Percentiles rank a stretch among this genome's conserved stretches.
These are phyloP conservation scores for Podosphaera fusca DNA, from an alignment of 2,329 filamentous ascomycete species.

Conservation along the genomic window DNA sequence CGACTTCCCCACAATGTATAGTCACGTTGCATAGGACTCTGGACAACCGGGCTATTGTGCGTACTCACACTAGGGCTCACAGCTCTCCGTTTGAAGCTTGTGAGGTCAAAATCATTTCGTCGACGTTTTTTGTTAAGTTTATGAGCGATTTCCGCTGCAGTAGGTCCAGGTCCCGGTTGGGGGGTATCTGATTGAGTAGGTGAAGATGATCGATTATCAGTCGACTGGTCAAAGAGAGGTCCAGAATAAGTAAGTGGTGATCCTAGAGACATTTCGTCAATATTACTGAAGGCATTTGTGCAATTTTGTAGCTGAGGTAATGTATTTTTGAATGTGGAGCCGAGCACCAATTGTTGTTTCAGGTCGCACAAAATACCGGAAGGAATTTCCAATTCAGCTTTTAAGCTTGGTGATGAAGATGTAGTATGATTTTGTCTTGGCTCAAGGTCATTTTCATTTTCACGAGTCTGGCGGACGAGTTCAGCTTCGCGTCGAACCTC, in stretches of 20 bases:
- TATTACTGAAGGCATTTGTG: conserved; percentile 26
- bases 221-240: conserved; percentile 8
- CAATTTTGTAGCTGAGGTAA: background rate
- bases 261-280: conserved; percentile 36
- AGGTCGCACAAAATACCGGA: background rate
- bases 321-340: conserved; percentile 17
- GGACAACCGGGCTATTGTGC: conserved; percentile 71
- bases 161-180: conserved; percentile 24
- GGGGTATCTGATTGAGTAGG: conserved; percentile 15
- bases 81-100: conserved; percentile 72
- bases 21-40: conserved; percentile 60
- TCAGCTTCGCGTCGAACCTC: conserved; percentile 83
- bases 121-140: conserved; percentile 66
- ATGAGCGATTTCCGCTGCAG: conserved; percentile 50
- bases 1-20: conserved; percentile 48
- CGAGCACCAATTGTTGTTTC: background rate
- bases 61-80: conserved; percentile 81
- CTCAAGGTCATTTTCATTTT: conserved; percentile 52
- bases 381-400: background rate
- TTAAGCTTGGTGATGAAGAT: conserved; percentile 14
- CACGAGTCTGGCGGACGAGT: conserved; percentile 82
- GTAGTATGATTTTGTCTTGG: conserved; percentile 17
- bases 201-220: conserved; percentile 11
- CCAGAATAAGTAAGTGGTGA: conserved; percentile 10
- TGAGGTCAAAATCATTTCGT: conserved; percentile 76